Evolutionary conservation across 352 stramenopile species (phyloP).

Genomic region (Phytophthora tentaculata): DNA sequence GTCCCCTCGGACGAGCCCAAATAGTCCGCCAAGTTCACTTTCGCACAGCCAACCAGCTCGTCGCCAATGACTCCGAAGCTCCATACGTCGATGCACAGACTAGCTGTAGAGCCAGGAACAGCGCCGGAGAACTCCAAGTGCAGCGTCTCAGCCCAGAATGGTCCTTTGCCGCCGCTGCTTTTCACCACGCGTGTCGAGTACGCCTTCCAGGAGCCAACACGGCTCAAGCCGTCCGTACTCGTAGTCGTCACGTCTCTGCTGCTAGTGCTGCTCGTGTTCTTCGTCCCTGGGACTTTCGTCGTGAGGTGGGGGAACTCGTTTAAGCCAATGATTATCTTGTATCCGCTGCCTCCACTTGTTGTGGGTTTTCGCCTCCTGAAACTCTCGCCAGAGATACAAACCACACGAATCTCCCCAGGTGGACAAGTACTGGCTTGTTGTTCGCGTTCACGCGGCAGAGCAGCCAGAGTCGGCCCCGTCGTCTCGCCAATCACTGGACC

Average conservation of each 20-base stretch:
- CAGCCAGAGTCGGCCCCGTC: slow-evolving; percentile 46
- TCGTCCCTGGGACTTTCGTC: slow-evolving; percentile 44
- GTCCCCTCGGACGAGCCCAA: slow-evolving; percentile 65
- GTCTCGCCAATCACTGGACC: slow-evolving; percentile 50
- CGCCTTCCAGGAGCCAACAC: slow-evolving; percentile 62
- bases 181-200: slow-evolving; percentile 74
- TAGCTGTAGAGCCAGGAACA: slow-evolving; percentile 76
- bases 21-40: slow-evolving; percentile 81
- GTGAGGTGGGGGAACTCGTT: slow-evolving; percentile 77
- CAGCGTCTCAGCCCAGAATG: slow-evolving; percentile 84
- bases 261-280: slow-evolving; percentile 18
- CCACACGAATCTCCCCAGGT: slow-evolving; percentile 80
- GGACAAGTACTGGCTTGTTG: slow-evolving; percentile 65
- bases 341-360: slow-evolving; percentile 61
- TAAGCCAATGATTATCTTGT: slow-evolving; percentile 72
- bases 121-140: slow-evolving; percentile 78
- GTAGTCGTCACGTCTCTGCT: slow-evolving; percentile 32
- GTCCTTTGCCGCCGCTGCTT: slow-evolving; percentile 48
- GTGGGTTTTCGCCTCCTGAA: slow-evolving; percentile 35
- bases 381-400: slow-evolving; percentile 74
- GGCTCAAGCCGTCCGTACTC: slow-evolving; percentile 49
- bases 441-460: slow-evolving; percentile 72
- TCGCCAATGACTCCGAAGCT: slow-evolving; percentile 78
- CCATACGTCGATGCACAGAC: slow-evolving; percentile 82
- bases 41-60: slow-evolving; percentile 75